Percentiles rank a stretch among this genome's conserved stretches.
Evolutionary conservation across 2,329 filamentous ascomycete genomes (phyloP).

Genomic region (Xylaria hypoxylon): DNA sequence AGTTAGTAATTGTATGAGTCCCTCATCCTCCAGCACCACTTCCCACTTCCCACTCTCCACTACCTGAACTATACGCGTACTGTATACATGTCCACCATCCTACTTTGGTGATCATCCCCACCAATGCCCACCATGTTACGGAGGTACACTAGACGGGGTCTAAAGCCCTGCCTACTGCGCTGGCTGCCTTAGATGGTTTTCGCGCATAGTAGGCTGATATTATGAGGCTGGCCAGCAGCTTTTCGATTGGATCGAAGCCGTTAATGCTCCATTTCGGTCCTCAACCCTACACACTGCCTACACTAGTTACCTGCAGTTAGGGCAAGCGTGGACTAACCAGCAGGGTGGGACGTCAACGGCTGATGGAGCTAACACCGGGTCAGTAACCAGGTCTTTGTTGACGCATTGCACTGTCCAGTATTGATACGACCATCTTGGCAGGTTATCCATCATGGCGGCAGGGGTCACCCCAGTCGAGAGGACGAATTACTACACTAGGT

Average conservation of each 20-base stretch:
- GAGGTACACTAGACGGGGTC: neutral
- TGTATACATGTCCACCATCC: constrained; percentile 26
- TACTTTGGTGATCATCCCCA: constrained; percentile 29
- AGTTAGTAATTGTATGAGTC: constrained; percentile 4
- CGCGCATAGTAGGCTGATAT: constrained; percentile 28
- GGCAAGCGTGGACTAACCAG: neutral
- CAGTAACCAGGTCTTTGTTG: constrained; percentile 33
- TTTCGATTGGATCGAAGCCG: constrained; percentile 29
- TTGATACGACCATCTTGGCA: constrained; percentile 30
- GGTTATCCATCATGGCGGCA: constrained; percentile 21
- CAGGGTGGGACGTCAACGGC: neutral
- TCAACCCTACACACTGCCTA: constrained; percentile 4
- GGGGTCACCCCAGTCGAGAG: constrained; percentile 18
- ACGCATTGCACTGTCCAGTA: constrained; percentile 14
- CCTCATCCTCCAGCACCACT: constrained; percentile 15
- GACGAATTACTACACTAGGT: neutral
- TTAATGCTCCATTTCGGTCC: constrained; percentile 19
- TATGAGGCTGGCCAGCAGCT: constrained; percentile 27
- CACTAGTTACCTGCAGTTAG: constrained; percentile 10
- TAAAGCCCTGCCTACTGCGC: neutral
- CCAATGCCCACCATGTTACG: constrained; percentile 14
- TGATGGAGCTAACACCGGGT: constrained; percentile 20
- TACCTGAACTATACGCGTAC: constrained; percentile 16
- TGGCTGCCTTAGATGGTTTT: constrained; percentile 6
- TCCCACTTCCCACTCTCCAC: neutral